Evolutionary conservation across 2,329 filamentous ascomycete genomes (phyloP), one percentile per base, ranked within the genome.

Genomic region (Colletotrichum sp.): DNA sequence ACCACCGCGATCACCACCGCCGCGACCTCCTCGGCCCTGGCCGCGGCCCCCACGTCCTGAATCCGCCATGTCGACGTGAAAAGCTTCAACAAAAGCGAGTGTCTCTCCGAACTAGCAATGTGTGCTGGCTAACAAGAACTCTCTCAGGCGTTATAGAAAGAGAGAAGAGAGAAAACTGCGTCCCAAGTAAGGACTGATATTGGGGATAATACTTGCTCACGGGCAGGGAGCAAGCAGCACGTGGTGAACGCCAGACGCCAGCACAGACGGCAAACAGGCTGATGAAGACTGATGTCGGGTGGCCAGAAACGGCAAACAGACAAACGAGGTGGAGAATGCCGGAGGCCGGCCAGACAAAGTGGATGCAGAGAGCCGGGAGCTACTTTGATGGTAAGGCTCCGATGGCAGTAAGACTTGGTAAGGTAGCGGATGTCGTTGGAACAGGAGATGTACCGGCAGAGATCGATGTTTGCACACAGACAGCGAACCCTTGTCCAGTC

Each of bases 311-410:
- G 43, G 7, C 52, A 72, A 64, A 59, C 15, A 64, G 28, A 21
- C n/a, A 34, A 2, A 24, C n/a, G 24, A 55, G 5, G 43, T 32
- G 12, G 63, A 10, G 8, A 9, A 73, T 59, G 69, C 57, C 9
- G 73, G 73, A 75, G 63, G 73, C 69, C 70, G 64, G 65, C 61
- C 16, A 71, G 43, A 64, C 65, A 30, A 24, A 12, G 28, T 66
- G 12, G 26, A 60, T 48, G 59, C 59, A 48, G 64, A 26, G 26
- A 18, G 34, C 26, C 59, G 30, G 43, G 24, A 24, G 61, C 39
- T 48, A 26, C 9, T n/a, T 67, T 21, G 43, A 24, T 43, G 43
- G 24, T 28, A 52, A 43, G 28, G 21, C 21, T 32, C 26, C 6
- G 21, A 66, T 39, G 30, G 5, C 6, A 34, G 59, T n/a, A 32